phyloP scores from a whole-genome alignment of 345 rosid genomes.

The Pugionium cornutum region DNA sequence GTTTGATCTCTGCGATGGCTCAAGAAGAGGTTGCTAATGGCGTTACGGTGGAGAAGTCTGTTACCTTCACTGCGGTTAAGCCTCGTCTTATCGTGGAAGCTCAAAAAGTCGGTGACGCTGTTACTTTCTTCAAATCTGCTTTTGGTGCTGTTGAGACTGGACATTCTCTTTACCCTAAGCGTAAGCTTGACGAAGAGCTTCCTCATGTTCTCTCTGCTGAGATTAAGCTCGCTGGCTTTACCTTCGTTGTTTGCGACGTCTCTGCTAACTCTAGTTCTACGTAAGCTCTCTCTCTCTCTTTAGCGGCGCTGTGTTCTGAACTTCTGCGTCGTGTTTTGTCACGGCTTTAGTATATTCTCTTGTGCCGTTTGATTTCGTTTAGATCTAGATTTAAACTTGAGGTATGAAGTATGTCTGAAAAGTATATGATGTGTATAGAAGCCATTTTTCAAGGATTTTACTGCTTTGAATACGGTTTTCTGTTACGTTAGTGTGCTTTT shows the following conservation, averaged over 20 bases:
- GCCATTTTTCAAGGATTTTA: not conserved
- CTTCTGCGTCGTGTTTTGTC: not conserved
- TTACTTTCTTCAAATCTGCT: slow-evolving; percentile 76
- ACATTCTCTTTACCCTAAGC: slow-evolving; percentile 71
- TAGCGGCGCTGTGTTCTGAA: no score
- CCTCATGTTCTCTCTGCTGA: slow-evolving; percentile 78
- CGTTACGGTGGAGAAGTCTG: slow-evolving; percentile 46
- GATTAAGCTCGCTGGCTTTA: slow-evolving; percentile 62
- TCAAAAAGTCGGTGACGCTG: slow-evolving; percentile 74
- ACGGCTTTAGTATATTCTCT: not conserved
- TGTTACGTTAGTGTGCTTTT: not conserved
- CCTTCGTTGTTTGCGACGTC: slow-evolving; percentile 58
- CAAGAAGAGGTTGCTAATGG: slow-evolving; percentile 60
- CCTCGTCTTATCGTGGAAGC: slow-evolving; percentile 77
- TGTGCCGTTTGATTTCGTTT: not conserved
- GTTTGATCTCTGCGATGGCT: slow-evolving; percentile 56
- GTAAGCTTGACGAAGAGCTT: slow-evolving; percentile 87
- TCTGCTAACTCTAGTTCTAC: slow-evolving; percentile 40
- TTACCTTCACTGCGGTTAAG: slow-evolving; percentile 57
- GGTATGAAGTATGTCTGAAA: not conserved
- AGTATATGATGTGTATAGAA: not conserved
- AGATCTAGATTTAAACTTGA: slow-evolving; percentile 22
- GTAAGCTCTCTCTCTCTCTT: slow-evolving; percentile 42
- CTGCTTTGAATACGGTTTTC: not conserved
- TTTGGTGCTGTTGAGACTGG: slow-evolving; percentile 72